Percentiles rank a stretch among this genome's conserved stretches.
Conservation (phyloP, 2,329 filamentous ascomycete species). For the Venturia pyrina region DNA sequence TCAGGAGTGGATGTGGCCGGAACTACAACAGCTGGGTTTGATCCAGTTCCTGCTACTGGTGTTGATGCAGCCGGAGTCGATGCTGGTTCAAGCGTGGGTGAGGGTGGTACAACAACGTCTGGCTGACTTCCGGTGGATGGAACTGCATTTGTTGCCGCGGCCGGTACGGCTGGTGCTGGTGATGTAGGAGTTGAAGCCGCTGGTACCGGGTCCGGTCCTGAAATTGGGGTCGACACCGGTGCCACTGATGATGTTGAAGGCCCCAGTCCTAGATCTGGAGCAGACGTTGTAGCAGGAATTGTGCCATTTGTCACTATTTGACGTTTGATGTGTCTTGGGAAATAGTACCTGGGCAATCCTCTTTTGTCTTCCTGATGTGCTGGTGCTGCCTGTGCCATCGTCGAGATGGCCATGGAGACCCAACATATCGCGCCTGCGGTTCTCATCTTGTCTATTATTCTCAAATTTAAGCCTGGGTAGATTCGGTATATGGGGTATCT, state of each 20-base stretch:
- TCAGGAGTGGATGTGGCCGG: neutral
- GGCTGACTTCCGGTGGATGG: neutral
- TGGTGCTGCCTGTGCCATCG: constrained; percentile 39
- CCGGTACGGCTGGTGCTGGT: neutral
- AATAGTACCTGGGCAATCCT: constrained; percentile 34
- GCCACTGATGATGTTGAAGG: neutral
- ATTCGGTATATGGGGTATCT: neutral
- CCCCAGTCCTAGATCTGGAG: neutral
- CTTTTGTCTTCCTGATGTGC: constrained; percentile 25
- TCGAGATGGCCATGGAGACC: constrained; percentile 35
- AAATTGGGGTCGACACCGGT: neutral
- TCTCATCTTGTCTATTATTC: constrained; percentile 26
- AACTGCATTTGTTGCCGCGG: neutral
- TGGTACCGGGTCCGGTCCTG: neutral
- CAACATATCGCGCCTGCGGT: constrained; percentile 36
- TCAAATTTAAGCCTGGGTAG: neutral
- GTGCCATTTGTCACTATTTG: constrained; percentile 29
- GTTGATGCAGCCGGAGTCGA: neutral
- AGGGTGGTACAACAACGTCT: neutral
- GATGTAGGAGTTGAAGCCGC: neutral
- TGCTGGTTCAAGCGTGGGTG: neutral
- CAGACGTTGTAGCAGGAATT: constrained; percentile 15
- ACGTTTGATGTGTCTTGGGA: constrained; percentile 36
- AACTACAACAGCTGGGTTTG: neutral
- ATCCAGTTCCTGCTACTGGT: neutral